These are phyloP conservation scores for Xylaria multiplex DNA, from an alignment of 2,329 filamentous ascomycete genomes.

Conservation along the genomic window DNA sequence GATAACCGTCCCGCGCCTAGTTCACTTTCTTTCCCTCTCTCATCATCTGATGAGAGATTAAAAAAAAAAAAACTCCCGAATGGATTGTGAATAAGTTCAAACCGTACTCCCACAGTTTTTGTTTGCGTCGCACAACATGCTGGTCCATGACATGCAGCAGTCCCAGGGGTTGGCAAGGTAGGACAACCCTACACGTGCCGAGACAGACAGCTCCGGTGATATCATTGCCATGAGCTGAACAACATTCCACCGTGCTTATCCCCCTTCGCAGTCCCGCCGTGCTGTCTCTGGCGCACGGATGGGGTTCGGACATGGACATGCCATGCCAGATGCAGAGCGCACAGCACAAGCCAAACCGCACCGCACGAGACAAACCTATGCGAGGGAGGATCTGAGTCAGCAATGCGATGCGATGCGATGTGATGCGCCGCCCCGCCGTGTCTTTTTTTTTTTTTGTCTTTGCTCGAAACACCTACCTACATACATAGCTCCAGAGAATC, in stretches of 20 bases:
- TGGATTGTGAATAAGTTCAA: too few species aligned
- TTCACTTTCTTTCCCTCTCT: too few species aligned
- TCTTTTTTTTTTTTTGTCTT: neutral
- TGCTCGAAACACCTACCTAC: neutral
- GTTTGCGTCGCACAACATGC: slow-evolving; percentile 22
- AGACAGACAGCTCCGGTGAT: slow-evolving; percentile 3
- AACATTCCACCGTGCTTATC: slow-evolving; percentile 21
- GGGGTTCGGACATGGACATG: slow-evolving; percentile 16
- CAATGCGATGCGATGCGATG: slow-evolving; percentile 5
- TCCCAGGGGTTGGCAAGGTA: slow-evolving; percentile 8
- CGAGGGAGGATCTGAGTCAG: slow-evolving; percentile 26
- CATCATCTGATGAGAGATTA: too few species aligned
- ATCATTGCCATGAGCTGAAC: slow-evolving; percentile 22
- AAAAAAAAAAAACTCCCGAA: too few species aligned
- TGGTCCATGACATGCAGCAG: slow-evolving; percentile 16
- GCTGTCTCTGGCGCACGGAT: slow-evolving; percentile 18
- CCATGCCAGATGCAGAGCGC: neutral
- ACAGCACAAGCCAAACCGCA: slow-evolving; percentile 8
- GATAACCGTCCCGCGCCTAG: neutral
- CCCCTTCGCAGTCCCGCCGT: too few species aligned
- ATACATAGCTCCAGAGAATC: slow-evolving; percentile 1
- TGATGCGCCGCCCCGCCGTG: neutral
- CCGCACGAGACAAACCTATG: slow-evolving; percentile 13
- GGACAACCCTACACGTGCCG: slow-evolving; percentile 21
- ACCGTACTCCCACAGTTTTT: neutral